Conservation (phyloP, 2,329 filamentous ascomycete species). For the Fusarium phyllophilum region DNA sequence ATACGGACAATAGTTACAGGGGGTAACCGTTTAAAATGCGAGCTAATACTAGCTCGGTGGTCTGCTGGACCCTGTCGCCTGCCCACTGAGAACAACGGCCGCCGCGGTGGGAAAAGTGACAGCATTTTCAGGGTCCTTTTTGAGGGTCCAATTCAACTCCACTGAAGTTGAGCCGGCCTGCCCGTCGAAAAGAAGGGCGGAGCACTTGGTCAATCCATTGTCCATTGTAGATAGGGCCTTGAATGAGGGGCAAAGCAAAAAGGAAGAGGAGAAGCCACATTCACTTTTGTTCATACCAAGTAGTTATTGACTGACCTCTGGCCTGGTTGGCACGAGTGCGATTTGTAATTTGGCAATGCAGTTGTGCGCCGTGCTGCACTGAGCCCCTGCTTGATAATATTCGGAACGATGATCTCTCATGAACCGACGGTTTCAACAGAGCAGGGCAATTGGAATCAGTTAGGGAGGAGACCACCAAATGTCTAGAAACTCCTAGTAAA, state of each 20-base stretch:
- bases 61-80: constrained; percentile 13
- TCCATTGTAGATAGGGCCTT: not conserved
- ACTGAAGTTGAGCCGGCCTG: constrained; percentile 8
- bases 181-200: constrained; percentile 8
- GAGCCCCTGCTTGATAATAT: constrained; percentile 6
- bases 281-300: not conserved
- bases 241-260: constrained; percentile 6
- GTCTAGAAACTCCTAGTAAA: not conserved
- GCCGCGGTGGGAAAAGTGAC: constrained; percentile 19
- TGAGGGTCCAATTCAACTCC: constrained; percentile 30
- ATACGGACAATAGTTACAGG: not conserved
- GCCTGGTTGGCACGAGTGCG: not conserved
- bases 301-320: not conserved
- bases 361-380: not conserved
- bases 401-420: constrained; percentile 14
- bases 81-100: constrained; percentile 11
- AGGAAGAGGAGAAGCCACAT: not conserved
- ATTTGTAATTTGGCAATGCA: not conserved
- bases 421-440: constrained; percentile 6
- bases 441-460: not conserved
- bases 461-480: not conserved
- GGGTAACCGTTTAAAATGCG: constrained; percentile 1
- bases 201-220: not conserved
- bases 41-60: constrained; percentile 6
- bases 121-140: constrained; percentile 35